phyloP scores from a whole-genome alignment of 768 basidiomycete genomes.

The Boletus sensibilis region DNA sequence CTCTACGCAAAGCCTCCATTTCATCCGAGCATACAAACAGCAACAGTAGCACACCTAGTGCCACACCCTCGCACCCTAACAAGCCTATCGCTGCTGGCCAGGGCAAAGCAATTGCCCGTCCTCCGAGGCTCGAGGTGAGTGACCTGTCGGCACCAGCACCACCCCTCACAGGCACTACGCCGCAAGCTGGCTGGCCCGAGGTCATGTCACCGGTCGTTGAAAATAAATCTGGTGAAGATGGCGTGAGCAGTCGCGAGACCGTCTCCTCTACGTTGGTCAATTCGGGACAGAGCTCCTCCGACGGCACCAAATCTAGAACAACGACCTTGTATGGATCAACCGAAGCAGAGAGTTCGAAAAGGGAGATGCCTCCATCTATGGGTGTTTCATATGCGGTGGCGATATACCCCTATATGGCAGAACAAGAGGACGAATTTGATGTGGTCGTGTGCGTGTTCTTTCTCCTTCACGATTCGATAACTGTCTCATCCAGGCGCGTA shows the following conservation, averaged over 20 bases:
- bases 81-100: constrained; percentile 31
- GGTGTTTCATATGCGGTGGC: constrained; percentile 93
- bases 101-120: constrained; percentile 46
- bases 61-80: constrained; percentile 19
- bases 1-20: constrained; percentile 72
- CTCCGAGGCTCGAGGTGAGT: constrained; percentile 69
- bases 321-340: constrained; percentile 16
- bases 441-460: constrained; percentile 78
- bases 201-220: constrained; percentile 59
- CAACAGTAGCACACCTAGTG: constrained; percentile 17
- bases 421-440: constrained; percentile 98
- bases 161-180: constrained; percentile 56
- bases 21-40: constrained; percentile 27
- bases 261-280: constrained; percentile 34
- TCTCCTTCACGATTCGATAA: not conserved
- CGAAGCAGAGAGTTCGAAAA: constrained; percentile 36
- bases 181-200: constrained; percentile 78
- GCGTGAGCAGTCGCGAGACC: constrained; percentile 39
- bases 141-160: constrained; percentile 54
- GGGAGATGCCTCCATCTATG: constrained; percentile 45
- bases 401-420: constrained; percentile 98
- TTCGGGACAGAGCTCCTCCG: constrained; percentile 32
- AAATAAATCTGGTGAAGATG: constrained; percentile 44
- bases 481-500: constrained; percentile 31
- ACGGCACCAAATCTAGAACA: constrained; percentile 17